phyloP scores from a whole-genome alignment of 2,329 filamentous ascomycete genomes.

The Monilinia fructigena region DNA sequence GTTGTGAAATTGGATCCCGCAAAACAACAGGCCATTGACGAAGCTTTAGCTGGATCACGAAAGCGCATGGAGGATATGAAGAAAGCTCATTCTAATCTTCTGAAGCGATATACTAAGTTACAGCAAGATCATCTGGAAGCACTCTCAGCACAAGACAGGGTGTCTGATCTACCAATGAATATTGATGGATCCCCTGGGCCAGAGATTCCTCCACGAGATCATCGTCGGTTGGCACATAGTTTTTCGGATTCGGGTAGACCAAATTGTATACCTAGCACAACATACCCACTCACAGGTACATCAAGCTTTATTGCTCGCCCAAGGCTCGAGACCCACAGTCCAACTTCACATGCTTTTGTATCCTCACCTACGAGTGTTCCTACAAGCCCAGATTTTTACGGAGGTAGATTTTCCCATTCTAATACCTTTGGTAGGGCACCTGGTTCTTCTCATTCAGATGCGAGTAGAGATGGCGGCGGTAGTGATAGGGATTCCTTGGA shows the following conservation, averaged over 20 bases:
- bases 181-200: slow-evolving; percentile 13
- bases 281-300: slow-evolving; percentile 8
- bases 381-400: slow-evolving; percentile 13
- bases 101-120: slow-evolving; percentile 51
- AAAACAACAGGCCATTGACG: slow-evolving; percentile 28
- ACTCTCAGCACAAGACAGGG: neutral
- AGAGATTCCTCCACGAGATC: slow-evolving; percentile 2
- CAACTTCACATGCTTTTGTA: slow-evolving; percentile 5
- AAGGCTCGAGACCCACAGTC: slow-evolving; percentile 7
- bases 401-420: slow-evolving; percentile 16
- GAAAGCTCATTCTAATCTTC: slow-evolving; percentile 51
- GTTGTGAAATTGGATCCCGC: slow-evolving; percentile 1
- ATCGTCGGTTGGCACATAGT: slow-evolving; percentile 15
- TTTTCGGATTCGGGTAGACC: slow-evolving; percentile 4
- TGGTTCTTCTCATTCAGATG: slow-evolving; percentile 18
- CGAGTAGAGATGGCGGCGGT: slow-evolving; percentile 14
- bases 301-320: slow-evolving; percentile 10
- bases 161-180: slow-evolving; percentile 12
- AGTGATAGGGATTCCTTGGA: slow-evolving; percentile 38
- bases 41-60: slow-evolving; percentile 27
- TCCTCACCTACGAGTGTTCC: slow-evolving; percentile 5
- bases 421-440: slow-evolving; percentile 7
- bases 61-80: slow-evolving; percentile 49
- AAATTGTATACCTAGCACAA: slow-evolving; percentile 1
- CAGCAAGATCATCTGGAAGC: slow-evolving; percentile 44